Base-by-base conservation (phyloP, 75 land plant genomes). In the Picea glauca region DNA sequence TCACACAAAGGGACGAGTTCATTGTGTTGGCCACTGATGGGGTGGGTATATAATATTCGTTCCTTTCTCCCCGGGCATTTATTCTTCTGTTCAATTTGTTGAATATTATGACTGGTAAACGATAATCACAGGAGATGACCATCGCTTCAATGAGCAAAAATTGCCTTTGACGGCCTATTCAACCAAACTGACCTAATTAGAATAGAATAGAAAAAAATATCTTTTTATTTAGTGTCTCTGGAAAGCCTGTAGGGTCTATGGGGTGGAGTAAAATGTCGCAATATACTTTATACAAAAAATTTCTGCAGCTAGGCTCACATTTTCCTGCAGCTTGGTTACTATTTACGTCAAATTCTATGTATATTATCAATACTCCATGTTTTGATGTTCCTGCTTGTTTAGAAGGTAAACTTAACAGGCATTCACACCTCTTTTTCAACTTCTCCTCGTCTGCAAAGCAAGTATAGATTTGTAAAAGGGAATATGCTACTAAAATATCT, bases 21-120 rank as follows among this genome's bases (percentile, higher is more conserved):
- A 72, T 96, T 62, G 90, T 96, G 35, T 70, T 96, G 78, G 98
- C 98, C 60, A 93, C 94, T 76, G 98, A 96, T 81, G 98, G 98
- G 85, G 96, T 93, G 88, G 62, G 90, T 65, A 50, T 54, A 11
- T 58, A 9, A 43, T 14, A 75, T 66, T 66, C 43, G 40, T 32
- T 66, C 20, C 56, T 50, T 9, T 9, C 2, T 50, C 12, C 12
- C 12, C 11, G 11, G 56, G 56, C 56, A 50, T 50, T 50, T 50
- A 50, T 50, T 50, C 9, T 50, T 50, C 56, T 8, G 12, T 50
- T 9, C 56, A 50, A 9, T 50, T 50, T 50, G 12, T 50, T 50
- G 56, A 50, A 50, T 50, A 50, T 1, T 50, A 50, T 50, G 56
- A 8, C 56, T 50, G 12, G 56, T 50, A 50, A 50, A 50, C 56